phyloP scores from a whole-genome alignment of 495 filamentous ascomycete species.

The Penicillium angulare region DNA sequence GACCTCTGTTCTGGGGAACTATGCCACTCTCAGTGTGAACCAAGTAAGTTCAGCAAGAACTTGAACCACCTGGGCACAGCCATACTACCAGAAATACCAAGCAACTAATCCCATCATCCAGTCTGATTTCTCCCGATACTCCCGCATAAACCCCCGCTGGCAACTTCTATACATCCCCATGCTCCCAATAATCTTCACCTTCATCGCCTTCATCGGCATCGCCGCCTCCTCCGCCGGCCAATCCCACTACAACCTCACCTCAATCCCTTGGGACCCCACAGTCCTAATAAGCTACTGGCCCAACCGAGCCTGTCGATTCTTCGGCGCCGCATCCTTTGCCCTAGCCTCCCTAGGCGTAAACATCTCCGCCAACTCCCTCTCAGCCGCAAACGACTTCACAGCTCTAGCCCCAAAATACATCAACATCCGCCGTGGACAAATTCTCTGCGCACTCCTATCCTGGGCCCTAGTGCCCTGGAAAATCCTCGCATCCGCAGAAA shows the following conservation, averaged over 20 bases:
- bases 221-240: constrained; percentile 45
- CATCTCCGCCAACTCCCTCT: constrained; percentile 65
- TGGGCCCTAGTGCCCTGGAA: constrained; percentile 66
- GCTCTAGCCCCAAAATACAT: constrained; percentile 57
- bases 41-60: constrained; percentile 19
- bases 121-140: constrained; percentile 51
- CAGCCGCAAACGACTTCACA: constrained; percentile 62
- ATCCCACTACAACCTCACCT: constrained; percentile 33
- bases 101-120: constrained; percentile 10
- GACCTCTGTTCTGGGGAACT: constrained; percentile 46
- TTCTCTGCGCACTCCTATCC: constrained; percentile 57
- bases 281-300: constrained; percentile 45
- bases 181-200: constrained; percentile 49
- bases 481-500: constrained; percentile 57
- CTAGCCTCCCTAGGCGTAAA: constrained; percentile 52
- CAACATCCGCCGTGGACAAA: constrained; percentile 62
- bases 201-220: constrained; percentile 51
- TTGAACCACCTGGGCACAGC: not conserved
- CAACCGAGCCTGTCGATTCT: constrained; percentile 52
- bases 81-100: not conserved
- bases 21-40: constrained; percentile 41
- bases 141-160: constrained; percentile 41
- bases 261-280: constrained; percentile 46
- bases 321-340: constrained; percentile 47
- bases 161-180: constrained; percentile 48